phyloP scores from a whole-genome alignment of 805 yeast genomes.

The Naumovozyma castellii region DNA sequence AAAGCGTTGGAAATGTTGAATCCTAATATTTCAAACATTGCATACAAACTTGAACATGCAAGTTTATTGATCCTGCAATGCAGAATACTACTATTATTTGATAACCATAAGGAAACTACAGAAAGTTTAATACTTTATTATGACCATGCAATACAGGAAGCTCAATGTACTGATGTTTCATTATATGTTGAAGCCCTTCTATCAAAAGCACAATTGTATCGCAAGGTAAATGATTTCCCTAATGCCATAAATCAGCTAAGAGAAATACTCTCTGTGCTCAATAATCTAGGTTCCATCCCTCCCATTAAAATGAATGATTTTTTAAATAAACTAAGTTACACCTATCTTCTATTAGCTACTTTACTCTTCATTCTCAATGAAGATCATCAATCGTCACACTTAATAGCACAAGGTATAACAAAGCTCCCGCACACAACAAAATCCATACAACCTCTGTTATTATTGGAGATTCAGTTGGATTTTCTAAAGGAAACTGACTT shows the following conservation, averaged over 20 bases:
- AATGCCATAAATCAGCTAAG: conserved; percentile 10
- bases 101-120: neutral
- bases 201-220: conserved; percentile 18
- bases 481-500: conserved; percentile 4
- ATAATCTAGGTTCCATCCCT: neutral
- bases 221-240: conserved; percentile 8
- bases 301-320: conserved; percentile 7
- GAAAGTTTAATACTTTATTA: neutral
- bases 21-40: neutral
- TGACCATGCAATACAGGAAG: neutral
- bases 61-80: conserved; percentile 11
- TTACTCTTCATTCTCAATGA: conserved; percentile 5
- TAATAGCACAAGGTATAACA: conserved; percentile 6
- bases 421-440: conserved; percentile 9
- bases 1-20: conserved; percentile 5
- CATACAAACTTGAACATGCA: neutral
- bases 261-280: neutral
- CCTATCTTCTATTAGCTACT: conserved; percentile 10
- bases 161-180: neutral
- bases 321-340: conserved; percentile 9
- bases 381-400: conserved; percentile 1
- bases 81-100: conserved; percentile 10
- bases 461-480: conserved; percentile 8
- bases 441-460: conserved; percentile 7
- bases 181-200: conserved; percentile 10